Evolutionary conservation across 2,329 filamentous ascomycete species (phyloP).

Genomic region (Talaromyces sp.): DNA sequence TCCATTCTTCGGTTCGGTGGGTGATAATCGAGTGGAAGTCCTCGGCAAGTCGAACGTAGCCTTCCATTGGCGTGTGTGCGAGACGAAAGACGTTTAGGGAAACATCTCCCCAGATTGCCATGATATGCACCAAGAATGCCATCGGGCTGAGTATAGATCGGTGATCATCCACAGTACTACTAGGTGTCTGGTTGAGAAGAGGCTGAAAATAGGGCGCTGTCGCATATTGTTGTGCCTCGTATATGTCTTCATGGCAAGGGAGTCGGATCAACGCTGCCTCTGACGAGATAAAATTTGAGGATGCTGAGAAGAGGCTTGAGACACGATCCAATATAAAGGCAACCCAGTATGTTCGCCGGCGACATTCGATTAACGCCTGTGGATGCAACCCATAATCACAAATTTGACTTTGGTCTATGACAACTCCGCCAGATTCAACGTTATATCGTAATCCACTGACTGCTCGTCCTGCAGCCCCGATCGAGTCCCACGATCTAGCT

Average conservation of each 20-base stretch:
- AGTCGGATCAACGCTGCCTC: conserved; percentile 69
- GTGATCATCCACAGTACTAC: conserved; percentile 41
- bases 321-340: conserved; percentile 71
- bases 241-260: conserved; percentile 63
- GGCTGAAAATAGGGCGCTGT: conserved; percentile 65
- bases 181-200: conserved; percentile 46
- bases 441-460: conserved; percentile 65
- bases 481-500: conserved; percentile 65
- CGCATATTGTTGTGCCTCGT: conserved; percentile 62
- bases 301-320: conserved; percentile 60
- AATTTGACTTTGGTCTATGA: conserved; percentile 47
- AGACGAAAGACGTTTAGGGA: conserved; percentile 62
- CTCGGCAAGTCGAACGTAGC: conserved; percentile 53
- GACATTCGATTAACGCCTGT: conserved; percentile 64
- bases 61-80: conserved; percentile 46
- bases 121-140: conserved; percentile 64
- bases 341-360: conserved; percentile 72
- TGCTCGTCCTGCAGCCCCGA: conserved; percentile 63
- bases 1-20: conserved; percentile 62
- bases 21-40: conserved; percentile 57
- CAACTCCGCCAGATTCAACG: conserved; percentile 58
- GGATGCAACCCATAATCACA: conserved; percentile 63
- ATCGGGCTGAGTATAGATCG: conserved; percentile 53
- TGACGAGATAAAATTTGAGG: conserved; percentile 60
- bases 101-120: conserved; percentile 67